Evolutionary conservation across 306 rosid species (phyloP).

Genomic region (Calophaca sinica): DNA sequence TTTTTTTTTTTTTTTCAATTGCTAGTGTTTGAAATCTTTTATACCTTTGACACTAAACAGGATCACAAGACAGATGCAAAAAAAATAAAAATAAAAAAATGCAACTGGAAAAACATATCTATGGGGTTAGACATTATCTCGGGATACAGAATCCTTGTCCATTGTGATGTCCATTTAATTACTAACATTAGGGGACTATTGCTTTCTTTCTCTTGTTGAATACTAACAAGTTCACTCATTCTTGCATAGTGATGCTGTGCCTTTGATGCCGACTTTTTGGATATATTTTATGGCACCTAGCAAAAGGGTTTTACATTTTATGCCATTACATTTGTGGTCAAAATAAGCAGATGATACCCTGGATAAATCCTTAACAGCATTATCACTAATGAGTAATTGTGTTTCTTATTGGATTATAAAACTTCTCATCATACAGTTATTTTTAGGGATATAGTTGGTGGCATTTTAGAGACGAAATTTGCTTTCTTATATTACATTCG

Average conservation of each 20-base stretch:
- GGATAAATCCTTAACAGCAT: neutral
- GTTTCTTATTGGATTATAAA: neutral
- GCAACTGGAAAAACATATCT: too few species aligned
- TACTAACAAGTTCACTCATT: neutral
- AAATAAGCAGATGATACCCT: neutral
- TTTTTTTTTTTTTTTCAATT: too few species aligned
- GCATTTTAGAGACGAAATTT: neutral
- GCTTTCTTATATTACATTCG: neutral
- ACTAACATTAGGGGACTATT: neutral
- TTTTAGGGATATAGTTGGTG: neutral
- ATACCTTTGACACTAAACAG: too few species aligned
- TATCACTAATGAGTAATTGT: neutral
- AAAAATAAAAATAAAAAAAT: too few species aligned
- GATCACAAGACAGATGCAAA: too few species aligned
- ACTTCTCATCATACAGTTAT: neutral
- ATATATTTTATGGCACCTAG: neutral
- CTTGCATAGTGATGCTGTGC: neutral
- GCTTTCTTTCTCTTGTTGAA: neutral
- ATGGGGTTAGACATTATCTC: too few species aligned
- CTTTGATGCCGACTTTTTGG: neutral
- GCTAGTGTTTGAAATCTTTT: too few species aligned
- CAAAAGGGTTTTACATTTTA: neutral
- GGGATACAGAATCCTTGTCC: too few species aligned
- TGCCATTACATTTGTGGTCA: neutral
- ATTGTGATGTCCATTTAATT: neutral